Base-by-base conservation (phyloP, 345 rosid genomes). In the Odontarrhena argentea region DNA sequence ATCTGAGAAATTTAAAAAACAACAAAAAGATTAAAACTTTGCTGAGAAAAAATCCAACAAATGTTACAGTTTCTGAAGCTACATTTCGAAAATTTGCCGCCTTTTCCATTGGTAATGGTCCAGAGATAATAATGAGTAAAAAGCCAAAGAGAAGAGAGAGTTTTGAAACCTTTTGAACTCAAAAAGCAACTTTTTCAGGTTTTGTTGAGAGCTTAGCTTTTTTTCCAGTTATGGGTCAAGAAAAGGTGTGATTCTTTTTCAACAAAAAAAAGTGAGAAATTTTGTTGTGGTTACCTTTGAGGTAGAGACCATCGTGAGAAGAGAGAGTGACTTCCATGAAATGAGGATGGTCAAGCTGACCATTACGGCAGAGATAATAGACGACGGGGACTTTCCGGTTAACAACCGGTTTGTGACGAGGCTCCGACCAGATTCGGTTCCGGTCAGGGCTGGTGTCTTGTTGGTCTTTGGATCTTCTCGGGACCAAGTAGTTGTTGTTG, bases 331-430 rank as follows among this genome's bases (percentile, higher is more conserved):
- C 97, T 71, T 93, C 96, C 80, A 91, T 88, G 84, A 91, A 90
- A 85, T 91, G 99, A 13, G 99, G 99, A 68, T 93, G 99, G 64
- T 93, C 96, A 24, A 93, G 96, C 66, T 86, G 95, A 56, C 99
- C 99, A 69, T 85, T 88, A 30, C 95, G 82, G 66, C 80, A 85
- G 50, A 93, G 83, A 59, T 91, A 93, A 67, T 93, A 93, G 14
- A 93, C 87, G 30, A 93, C 99, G 48, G 95, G 77, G 48, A 87
- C 95, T 78, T 76, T 82, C 70, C 70, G 70, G 64, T 79, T 70
- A 66, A 61, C 9, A 38, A 49, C 37, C 55, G 43, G 81, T 47
- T 80, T 79, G 62, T 60, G 59, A 48, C 81, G 83, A 50, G 85
- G 81, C 52, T 81, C 84, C 15, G 75, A 65, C 86, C 87, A 81